These are phyloP conservation scores for Suillus brevipes DNA, from an alignment of 768 basidiomycete species.

Conservation along the genomic window DNA sequence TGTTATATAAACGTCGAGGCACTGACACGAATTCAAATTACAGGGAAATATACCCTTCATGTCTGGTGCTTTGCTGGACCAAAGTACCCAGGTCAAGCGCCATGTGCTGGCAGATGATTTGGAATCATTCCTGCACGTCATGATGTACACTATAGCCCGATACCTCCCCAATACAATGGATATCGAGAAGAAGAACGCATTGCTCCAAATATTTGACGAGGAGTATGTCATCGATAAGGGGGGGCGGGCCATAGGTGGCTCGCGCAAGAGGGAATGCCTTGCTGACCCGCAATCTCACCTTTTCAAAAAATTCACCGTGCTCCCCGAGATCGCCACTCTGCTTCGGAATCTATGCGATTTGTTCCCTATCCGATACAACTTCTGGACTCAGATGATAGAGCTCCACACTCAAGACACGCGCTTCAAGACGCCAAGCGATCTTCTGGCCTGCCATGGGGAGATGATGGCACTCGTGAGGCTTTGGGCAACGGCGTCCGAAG, in stretches of 20 bases:
- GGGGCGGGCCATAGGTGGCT: neutral
- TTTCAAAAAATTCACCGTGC: neutral
- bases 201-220: neutral
- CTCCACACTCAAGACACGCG: neutral
- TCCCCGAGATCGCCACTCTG: neutral
- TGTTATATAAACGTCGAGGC: neutral
- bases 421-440: neutral
- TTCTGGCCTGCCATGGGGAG: neutral
- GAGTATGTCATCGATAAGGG: neutral
- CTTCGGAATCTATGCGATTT: neutral
- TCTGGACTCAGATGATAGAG: neutral
- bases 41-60: constrained; percentile 17
- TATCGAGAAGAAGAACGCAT: no score
- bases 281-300: neutral
- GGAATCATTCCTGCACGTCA: constrained; percentile 12
- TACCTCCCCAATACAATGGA: constrained; percentile 16
- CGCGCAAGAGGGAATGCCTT: neutral
- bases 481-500: no score
- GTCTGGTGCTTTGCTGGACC: constrained; percentile 18
- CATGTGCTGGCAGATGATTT: constrained; percentile 8
- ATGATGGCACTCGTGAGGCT: neutral
- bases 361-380: neutral
- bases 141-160: constrained; percentile 15
- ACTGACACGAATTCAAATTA: neutral
- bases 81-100: constrained; percentile 4